Base-by-base conservation (phyloP, 306 rosid genomes). In the Prunus campanulata region DNA sequence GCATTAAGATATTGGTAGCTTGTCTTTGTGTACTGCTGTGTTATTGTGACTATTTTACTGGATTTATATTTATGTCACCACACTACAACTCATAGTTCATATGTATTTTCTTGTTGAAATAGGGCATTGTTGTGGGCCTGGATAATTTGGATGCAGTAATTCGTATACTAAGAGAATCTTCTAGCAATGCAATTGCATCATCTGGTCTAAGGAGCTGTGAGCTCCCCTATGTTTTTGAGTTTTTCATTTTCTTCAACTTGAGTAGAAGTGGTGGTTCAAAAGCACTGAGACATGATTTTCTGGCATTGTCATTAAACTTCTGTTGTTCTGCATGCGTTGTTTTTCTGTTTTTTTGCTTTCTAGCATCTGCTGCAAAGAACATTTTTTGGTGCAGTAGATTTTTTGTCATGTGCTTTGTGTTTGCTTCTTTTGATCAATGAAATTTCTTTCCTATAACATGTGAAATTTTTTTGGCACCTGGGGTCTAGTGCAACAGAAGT, bases 61-160 rank as follows among this genome's bases (percentile, higher is more conserved):
- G 27, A 25, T 25, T 25, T 25, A 25, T 25, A 25, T 25, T 25
- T 25, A 25, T 25, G 27, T 1, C 27, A 25, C 27, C 27, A 25
- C 27, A 1, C 27, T 25, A 25, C 27, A 25, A 25, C 27, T 25
- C 27, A 25, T 25, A 25, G 27, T 25, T 25, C 27, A 25, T 25
- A 25, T 25, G 27, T 25, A 25, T 25, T 25, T 25, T 25, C 27
- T 25, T 25, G 27, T 25, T 25, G 27, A 25, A 25, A 25, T 25
- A 25, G 27, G 27, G 27, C 27, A 25, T 25, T 25, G 27, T 25
- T 25, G 27, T 25, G 27, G 27, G 27, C 27, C 27, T 95, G 75
- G 93, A 86, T 84, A 95, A 92, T 91, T 71, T 95, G 85, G 92
- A 95, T 72, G 87, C 70, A 67, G 99, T 92, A 74, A 92, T 95